A percentile compares a stretch with the other conserved stretches of the same genome.
These are phyloP conservation scores for Talaromyces sp. DNA, from an alignment of 2,329 filamentous ascomycete genomes.

Conservation along the genomic window DNA sequence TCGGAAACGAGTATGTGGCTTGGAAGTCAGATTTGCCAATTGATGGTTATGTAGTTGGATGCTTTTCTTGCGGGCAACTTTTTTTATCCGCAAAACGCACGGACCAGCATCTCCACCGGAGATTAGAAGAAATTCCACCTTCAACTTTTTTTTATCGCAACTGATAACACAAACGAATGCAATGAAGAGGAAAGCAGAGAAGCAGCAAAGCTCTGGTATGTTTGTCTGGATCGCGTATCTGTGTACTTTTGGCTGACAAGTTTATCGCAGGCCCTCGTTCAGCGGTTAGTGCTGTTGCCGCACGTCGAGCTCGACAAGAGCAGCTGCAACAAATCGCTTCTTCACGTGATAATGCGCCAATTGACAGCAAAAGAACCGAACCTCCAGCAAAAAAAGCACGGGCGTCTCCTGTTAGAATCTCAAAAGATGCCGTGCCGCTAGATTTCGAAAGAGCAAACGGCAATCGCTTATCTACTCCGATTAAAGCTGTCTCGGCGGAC, in stretches of 20 bases:
- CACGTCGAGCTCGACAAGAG: constrained; percentile 41
- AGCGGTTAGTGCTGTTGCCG: constrained; percentile 40
- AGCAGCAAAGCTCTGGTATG: constrained; percentile 34
- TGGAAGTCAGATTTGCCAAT: neutral
- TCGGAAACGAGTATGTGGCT: neutral
- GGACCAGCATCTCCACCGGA: constrained; percentile 33
- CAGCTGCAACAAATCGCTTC: constrained; percentile 22
- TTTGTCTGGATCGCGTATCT: neutral
- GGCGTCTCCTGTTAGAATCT: constrained; percentile 26
- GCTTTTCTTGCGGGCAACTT: constrained; percentile 24
- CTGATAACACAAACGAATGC: neutral
- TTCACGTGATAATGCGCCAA: constrained; percentile 21
- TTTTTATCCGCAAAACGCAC: constrained; percentile 40
- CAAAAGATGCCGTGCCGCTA: constrained; percentile 20
- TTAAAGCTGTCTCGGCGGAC: constrained; percentile 4
- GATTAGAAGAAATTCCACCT: constrained; percentile 12
- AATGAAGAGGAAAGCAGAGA: constrained; percentile 41
- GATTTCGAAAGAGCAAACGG: constrained; percentile 23
- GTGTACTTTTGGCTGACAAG: neutral
- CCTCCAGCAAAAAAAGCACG: constrained; percentile 37
- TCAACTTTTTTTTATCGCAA: constrained; percentile 12
- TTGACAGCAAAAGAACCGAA: constrained; percentile 25
- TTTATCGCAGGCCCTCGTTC: constrained; percentile 11
- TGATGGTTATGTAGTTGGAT: neutral
- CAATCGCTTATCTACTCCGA: constrained; percentile 7